These are phyloP conservation scores for Prunus salicina DNA, from an alignment of 306 rosid genomes.

Conservation along the genomic window DNA sequence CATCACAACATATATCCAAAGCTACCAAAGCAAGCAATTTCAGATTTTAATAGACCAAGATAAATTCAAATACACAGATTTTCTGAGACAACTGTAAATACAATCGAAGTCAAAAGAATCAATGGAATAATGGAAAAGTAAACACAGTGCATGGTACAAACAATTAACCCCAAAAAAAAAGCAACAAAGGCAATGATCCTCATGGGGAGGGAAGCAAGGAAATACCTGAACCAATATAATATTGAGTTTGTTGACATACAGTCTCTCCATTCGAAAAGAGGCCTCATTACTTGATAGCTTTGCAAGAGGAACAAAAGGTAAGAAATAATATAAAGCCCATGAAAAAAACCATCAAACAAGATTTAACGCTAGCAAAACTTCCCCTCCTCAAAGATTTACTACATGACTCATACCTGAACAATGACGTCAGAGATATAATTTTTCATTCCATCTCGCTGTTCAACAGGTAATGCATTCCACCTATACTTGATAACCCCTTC, in stretches of 20 bases:
- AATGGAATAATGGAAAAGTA: neutral
- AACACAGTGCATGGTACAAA: neutral
- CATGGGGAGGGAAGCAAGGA: neutral
- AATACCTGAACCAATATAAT: slow-evolving; percentile 94
- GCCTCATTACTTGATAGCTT: slow-evolving; percentile 88
- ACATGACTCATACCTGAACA: slow-evolving; percentile 60
- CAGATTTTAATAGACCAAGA: neutral
- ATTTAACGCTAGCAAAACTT: neutral
- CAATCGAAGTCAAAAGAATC: neutral
- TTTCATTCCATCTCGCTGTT: slow-evolving; percentile 99
- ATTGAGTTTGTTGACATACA: slow-evolving; percentile 98
- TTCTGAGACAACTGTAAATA: neutral
- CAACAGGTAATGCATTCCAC: slow-evolving; percentile 98
- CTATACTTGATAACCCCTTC: slow-evolving; percentile 98
- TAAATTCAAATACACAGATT: neutral
- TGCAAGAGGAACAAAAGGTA: slow-evolving; percentile 17
- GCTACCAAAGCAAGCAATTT: neutral
- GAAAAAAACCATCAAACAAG: neutral
- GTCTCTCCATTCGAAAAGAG: slow-evolving; percentile 80
- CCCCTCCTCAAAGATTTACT: neutral
- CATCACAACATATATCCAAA: neutral
- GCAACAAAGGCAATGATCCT: neutral
- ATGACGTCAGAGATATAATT: slow-evolving; percentile 94
- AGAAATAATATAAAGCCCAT: slow-evolving; percentile 4
- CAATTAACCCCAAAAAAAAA: neutral